Conservation (phyloP, 768 basidiomycete genomes). For the Asterophora lycoperdoides region DNA sequence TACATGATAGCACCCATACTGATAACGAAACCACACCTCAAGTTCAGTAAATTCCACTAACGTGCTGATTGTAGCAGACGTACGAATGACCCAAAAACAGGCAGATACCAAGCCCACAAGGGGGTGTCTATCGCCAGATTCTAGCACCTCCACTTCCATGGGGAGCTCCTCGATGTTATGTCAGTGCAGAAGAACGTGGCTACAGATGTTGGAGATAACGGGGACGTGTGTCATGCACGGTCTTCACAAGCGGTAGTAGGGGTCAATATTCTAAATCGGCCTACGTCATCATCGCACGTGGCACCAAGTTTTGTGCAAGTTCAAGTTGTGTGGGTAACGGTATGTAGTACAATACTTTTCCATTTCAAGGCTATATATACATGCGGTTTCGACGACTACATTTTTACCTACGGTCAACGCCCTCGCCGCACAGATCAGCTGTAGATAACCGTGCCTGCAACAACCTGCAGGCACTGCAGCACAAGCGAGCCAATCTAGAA, state of each 20-base stretch:
- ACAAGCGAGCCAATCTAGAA: slow-evolving; percentile 43
- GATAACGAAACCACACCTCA: background rate
- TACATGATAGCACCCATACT: slow-evolving; percentile 86
- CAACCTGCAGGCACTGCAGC: background rate
- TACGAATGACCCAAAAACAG: slow-evolving; percentile 80
- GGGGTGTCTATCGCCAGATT: slow-evolving; percentile 52
- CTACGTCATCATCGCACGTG: slow-evolving; percentile 8
- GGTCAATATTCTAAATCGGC: background rate
- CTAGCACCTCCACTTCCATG: slow-evolving; percentile 38
- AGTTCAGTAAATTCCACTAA: slow-evolving; percentile 2
- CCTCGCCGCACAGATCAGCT: background rate
- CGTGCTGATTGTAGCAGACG: slow-evolving; percentile 28
- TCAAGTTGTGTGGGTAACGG: too few relatives aligned
- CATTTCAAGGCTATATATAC: background rate
- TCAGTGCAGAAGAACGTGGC: slow-evolving; percentile 4
- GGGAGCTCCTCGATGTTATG: background rate
- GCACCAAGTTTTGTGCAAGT: too few relatives aligned
- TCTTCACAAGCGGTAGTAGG: background rate
- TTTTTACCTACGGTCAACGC: background rate
- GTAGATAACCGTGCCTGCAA: too few relatives aligned
- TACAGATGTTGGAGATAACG: slow-evolving; percentile 15
- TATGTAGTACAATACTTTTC: too few relatives aligned
- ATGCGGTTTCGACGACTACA: background rate
- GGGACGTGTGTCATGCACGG: background rate
- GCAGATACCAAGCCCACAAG: slow-evolving; percentile 74